A percentile compares a stretch with the other conserved stretches of the same genome.
phyloP scores from a whole-genome alignment of 352 stramenopile species.

The Globisporangium viniferum region DNA sequence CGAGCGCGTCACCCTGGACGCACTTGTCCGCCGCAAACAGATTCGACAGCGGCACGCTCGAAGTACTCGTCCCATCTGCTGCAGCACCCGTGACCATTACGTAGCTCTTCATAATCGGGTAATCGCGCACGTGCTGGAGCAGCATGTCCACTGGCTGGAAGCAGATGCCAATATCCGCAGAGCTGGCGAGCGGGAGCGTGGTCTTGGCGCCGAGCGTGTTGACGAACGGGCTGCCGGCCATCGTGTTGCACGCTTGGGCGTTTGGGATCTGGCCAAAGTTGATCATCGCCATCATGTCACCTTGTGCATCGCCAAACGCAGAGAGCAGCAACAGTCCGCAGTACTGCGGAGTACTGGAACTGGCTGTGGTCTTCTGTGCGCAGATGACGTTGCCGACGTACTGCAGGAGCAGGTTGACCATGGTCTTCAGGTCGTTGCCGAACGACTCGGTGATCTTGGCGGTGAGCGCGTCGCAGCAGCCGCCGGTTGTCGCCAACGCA shows the following conservation, averaged over 20 bases:
- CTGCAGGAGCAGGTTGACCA: slow-evolving; percentile 27
- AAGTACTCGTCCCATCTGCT: slow-evolving; percentile 9
- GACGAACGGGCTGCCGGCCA: slow-evolving; percentile 34
- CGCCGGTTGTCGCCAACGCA: slow-evolving; percentile 15
- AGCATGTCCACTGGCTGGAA: slow-evolving; percentile 36
- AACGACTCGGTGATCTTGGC: slow-evolving; percentile 33
- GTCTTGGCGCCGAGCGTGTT: slow-evolving; percentile 22
- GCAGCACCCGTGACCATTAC: slow-evolving; percentile 5
- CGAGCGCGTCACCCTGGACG: slow-evolving; percentile 21
- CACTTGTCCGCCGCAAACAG: slow-evolving; percentile 41
- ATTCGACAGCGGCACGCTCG: slow-evolving; percentile 26
- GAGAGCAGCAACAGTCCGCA: slow-evolving; percentile 30
- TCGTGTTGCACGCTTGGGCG: slow-evolving; percentile 42
- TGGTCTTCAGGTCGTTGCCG: slow-evolving; percentile 27
- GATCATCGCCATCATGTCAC: slow-evolving; percentile 14
- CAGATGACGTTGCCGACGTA: slow-evolving; percentile 29
- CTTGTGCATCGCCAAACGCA: slow-evolving; percentile 21
- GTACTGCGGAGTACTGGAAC: slow-evolving; percentile 20
- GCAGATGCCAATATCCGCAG: slow-evolving; percentile 39
- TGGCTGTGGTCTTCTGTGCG: slow-evolving; percentile 23
- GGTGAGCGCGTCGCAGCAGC: slow-evolving; percentile 44
- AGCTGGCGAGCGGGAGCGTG: slow-evolving; percentile 28
- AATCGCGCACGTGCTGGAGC: slow-evolving; percentile 28
- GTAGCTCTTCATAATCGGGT: slow-evolving; percentile 27
- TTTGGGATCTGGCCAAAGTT: slow-evolving; percentile 38